Evolutionary conservation across 129 eudicot species (phyloP), one percentile per base, ranked within the genome.

Genomic region (Apium graveolens): DNA sequence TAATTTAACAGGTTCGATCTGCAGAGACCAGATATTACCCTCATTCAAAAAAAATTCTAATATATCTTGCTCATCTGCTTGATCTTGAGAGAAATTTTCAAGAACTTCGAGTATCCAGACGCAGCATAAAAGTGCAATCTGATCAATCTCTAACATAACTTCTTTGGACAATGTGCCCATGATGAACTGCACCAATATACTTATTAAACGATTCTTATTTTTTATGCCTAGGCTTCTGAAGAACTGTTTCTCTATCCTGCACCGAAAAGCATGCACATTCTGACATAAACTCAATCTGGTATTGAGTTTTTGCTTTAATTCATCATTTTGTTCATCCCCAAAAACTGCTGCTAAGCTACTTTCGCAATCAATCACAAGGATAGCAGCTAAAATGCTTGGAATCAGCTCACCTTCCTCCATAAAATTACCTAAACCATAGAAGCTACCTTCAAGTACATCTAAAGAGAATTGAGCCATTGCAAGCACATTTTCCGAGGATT

Each of bases 341-440:
- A 78, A 76, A 75, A 80, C 83, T 38, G 79, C 73, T 78, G 83
- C 70, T 82, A 86, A 70, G 83, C 78, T 81, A 83, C 77, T 78
- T 63, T 95, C 98, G 96, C 96, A 95, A 71, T 90, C 89, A 74
- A 91, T 88, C 69, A 91, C 43, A 51, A 88, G 86, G 32, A 90
- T 48, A 68, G 88, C 91, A 70, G 96, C 88, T 81, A 89, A 81
- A 46, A 90, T 80, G 38, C 83, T 73, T 38, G 90, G 80, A 86
- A 90, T 83, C 70, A 95, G 77, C 80, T 79, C 82, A 78, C 77
- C 53, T 71, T 81, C 92, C 62, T 75, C 83, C 26, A 78, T 73
- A 41, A 86, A 84, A n/a, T 80, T 65, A 44, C 79, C 82, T 80
- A 91, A 77, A 81, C 81, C 81, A 55, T 73, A 88, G 74, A 84